Evolutionary conservation across 345 rosid species (phyloP).

Genomic region (Arabidopsis arenosa): DNA sequence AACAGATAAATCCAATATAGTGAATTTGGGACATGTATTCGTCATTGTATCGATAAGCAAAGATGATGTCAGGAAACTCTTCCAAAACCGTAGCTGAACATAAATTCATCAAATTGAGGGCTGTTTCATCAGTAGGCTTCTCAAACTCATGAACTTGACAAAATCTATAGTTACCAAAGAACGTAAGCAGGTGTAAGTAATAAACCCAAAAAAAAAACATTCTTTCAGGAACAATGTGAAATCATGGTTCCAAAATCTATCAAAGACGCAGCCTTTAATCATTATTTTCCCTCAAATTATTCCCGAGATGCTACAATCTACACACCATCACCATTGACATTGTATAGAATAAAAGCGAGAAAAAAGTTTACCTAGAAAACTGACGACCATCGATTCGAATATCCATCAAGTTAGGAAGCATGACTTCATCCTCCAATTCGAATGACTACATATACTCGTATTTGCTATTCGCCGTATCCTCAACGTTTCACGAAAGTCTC

Average conservation of each 20-base stretch:
- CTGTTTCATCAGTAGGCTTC: constrained; percentile 75
- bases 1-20: neutral
- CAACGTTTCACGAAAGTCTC: neutral
- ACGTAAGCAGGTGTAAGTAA: neutral
- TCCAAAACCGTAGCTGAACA: constrained; percentile 68
- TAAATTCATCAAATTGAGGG: constrained; percentile 71
- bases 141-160: constrained; percentile 70
- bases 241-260: constrained; percentile 14
- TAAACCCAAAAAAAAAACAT: neutral
- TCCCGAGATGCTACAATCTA: neutral
- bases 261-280: neutral
- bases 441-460: constrained; percentile 87
- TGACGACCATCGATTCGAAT: constrained; percentile 64
- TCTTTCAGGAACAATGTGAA: constrained; percentile 3
- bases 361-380: constrained; percentile 55
- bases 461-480: constrained; percentile 85
- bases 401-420: constrained; percentile 69
- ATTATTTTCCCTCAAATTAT: neutral
- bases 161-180: constrained; percentile 50
- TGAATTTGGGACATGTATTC: constrained; percentile 61
- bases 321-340: constrained; percentile 18
- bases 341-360: neutral
- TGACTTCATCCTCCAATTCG: constrained; percentile 71
- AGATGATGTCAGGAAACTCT: constrained; percentile 79
- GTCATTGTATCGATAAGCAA: constrained; percentile 80